Evolutionary conservation across 768 basidiomycete species (phyloP).

Genomic region (Lactarius psammicola): DNA sequence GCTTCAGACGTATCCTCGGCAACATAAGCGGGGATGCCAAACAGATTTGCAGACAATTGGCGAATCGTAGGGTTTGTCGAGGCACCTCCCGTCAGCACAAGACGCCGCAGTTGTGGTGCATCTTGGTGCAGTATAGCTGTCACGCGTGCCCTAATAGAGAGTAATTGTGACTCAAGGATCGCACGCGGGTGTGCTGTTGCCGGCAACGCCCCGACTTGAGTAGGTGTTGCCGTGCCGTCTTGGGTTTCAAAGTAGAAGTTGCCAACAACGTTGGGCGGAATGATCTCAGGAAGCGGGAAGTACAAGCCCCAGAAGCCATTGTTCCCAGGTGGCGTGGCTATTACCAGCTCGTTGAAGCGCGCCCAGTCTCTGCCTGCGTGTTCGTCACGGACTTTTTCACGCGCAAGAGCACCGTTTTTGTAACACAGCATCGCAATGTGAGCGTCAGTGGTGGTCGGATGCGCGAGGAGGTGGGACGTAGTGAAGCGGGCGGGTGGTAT

Average conservation of each 20-base stretch:
- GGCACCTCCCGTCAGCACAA: conserved; percentile 78
- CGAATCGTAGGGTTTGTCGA: conserved; percentile 70
- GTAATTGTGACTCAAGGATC: conserved; percentile 81
- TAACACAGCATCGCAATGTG: conserved; percentile 92
- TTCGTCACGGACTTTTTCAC: conserved; percentile 70
- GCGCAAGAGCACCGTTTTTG: conserved; percentile 82
- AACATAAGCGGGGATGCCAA: conserved; percentile 70
- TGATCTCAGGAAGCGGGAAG: conserved; percentile 85
- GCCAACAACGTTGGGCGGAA: conserved; percentile 75
- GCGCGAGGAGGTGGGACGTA: conserved; percentile 70
- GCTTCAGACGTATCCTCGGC: conserved; percentile 57
- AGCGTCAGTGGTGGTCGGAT: conserved; percentile 57
- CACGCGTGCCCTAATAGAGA: conserved; percentile 75
- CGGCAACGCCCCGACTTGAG: conserved; percentile 40
- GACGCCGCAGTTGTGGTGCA: conserved; percentile 55
- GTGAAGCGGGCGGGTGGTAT: conserved; percentile 67
- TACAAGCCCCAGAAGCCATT: conserved; percentile 67
- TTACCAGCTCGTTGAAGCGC: conserved; percentile 65
- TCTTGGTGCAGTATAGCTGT: conserved; percentile 61
- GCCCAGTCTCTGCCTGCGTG: conserved; percentile 63
- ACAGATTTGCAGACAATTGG: conserved; percentile 76
- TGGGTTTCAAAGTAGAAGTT: conserved; percentile 57
- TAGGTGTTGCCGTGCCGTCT: conserved; percentile 25
- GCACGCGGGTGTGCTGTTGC: conserved; percentile 60
- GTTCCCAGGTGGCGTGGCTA: conserved; percentile 53